These are phyloP conservation scores for Luffa aegyptiaca DNA, from an alignment of 306 rosid species.

Conservation along the genomic window DNA sequence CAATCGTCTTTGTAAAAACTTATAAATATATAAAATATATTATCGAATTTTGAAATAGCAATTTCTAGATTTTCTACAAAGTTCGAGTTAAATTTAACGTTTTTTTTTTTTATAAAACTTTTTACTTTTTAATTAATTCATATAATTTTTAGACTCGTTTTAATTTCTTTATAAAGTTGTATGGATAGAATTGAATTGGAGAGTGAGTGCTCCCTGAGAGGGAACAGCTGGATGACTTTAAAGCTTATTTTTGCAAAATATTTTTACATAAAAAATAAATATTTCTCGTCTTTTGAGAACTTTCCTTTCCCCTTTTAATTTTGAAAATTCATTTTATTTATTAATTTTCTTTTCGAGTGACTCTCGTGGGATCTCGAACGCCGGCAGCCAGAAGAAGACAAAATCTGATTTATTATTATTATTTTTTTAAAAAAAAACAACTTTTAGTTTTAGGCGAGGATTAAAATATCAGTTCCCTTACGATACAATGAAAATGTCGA, in stretches of 20 bases:
- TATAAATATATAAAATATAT: background rate
- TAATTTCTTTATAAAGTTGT: background rate
- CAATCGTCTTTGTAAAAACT: background rate
- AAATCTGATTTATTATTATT: background rate
- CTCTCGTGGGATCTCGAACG: background rate
- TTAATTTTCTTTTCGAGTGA: background rate
- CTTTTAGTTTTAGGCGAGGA: background rate
- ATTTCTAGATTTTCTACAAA: background rate
- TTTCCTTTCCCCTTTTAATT: background rate
- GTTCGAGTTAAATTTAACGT: background rate
- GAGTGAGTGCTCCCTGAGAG: background rate
- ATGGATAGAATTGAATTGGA: background rate
- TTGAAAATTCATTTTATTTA: background rate
- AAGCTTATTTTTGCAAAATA: background rate
- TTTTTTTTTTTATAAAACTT: too few relatives aligned
- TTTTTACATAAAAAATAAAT: background rate
- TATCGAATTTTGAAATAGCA: background rate
- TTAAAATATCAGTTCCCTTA: too few relatives aligned
- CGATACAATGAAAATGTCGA: too few relatives aligned
- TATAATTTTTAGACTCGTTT: background rate
- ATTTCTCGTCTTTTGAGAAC: slow-evolving; percentile 1
- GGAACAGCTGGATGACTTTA: slow-evolving; percentile 5
- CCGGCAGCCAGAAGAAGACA: slow-evolving; percentile 3
- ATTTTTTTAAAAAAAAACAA: background rate
- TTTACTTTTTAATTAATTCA: background rate